Percentiles rank a stretch among this genome's conserved stretches.
Evolutionary conservation across 2,329 filamentous ascomycete species (phyloP).

Genomic region (Aureobasidium sp.): DNA sequence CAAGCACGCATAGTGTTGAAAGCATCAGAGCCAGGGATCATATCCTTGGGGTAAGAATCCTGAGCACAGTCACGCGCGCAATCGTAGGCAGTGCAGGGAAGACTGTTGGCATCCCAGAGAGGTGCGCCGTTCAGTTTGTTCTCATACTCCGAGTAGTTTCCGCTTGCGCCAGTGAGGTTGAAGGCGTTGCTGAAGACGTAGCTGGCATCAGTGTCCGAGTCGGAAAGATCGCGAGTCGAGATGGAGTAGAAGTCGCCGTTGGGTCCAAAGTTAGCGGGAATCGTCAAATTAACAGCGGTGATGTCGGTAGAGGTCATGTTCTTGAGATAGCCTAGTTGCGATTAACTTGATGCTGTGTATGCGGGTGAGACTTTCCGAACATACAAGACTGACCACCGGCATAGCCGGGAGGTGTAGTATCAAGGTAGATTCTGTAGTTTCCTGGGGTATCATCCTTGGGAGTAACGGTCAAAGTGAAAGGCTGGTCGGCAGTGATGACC

Average conservation of each 20-base stretch:
- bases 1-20: conserved; percentile 22
- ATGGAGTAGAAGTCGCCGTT: conserved; percentile 24
- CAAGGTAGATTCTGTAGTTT: conserved; percentile 27
- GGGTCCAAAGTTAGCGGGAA: conserved; percentile 26
- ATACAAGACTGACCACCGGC: conserved; percentile 25
- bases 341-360: not conserved
- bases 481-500: conserved; percentile 18
- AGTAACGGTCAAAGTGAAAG: conserved; percentile 30
- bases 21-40: conserved; percentile 17
- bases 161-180: conserved; percentile 21
- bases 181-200: conserved; percentile 20
- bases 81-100: conserved; percentile 22
- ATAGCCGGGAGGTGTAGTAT: conserved; percentile 24
- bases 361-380: not conserved
- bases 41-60: conserved; percentile 20
- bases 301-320: conserved; percentile 24
- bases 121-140: conserved; percentile 20
- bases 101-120: conserved; percentile 22
- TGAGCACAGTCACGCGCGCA: conserved; percentile 25
- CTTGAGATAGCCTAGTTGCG: conserved; percentile 23
- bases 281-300: conserved; percentile 22
- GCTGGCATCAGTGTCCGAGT: conserved; percentile 16
- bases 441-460: conserved; percentile 21
- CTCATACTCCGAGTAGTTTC: conserved; percentile 20
- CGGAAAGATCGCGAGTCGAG: conserved; percentile 16